Base-by-base conservation (phyloP, 805 yeast genomes). In the Kodamaea nitidulidarum region DNA sequence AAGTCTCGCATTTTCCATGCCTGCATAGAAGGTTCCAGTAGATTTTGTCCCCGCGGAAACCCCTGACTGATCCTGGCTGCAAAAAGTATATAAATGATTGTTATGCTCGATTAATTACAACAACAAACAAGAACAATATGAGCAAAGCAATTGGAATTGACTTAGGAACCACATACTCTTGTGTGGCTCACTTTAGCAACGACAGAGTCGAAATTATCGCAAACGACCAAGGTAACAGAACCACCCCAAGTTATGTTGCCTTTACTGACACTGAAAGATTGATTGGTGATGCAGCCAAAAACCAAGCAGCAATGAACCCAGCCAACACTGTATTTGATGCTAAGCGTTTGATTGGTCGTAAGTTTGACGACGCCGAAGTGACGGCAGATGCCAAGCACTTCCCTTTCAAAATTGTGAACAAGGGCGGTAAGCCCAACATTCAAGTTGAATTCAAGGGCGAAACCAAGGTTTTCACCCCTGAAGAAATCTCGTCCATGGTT, bases 141-240 rank as follows among this genome's bases (percentile, higher is more conserved):
- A 43, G 52, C 34, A 53, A 45, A 44, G 57, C 55, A 75, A 85
- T 86, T 51, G 95, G 98, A 76, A 91, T 91, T 60, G 96, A 88
- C 77, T 83, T 88, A 74, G 96, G 97, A 63, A 90, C 98, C 49
- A 90, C 98, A 4, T 90, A 90, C 78, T 90, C 96, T 9, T 90
- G 97, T 80, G 98, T 91, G 46, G 98, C 96, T 58, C 59, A 55
- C 45, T 55, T 50, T 36, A 46, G 67, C 36, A 84, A 84, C 55
- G 95, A 86, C 61, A 75, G 95, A 56, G 97, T 90, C 44, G 97
- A 91, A 61, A 90, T 90, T 60, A 80, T 90, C 58, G 96, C 97
- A 56, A 90, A 90, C 61, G 96, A 90, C 67, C 97, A 91, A 73
- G 98, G 98, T 75, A 90, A 91, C 78, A 85, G 97, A 76, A 91